These are phyloP conservation scores for Tuber indicum DNA, from an alignment of 495 filamentous ascomycete species.

Conservation along the genomic window DNA sequence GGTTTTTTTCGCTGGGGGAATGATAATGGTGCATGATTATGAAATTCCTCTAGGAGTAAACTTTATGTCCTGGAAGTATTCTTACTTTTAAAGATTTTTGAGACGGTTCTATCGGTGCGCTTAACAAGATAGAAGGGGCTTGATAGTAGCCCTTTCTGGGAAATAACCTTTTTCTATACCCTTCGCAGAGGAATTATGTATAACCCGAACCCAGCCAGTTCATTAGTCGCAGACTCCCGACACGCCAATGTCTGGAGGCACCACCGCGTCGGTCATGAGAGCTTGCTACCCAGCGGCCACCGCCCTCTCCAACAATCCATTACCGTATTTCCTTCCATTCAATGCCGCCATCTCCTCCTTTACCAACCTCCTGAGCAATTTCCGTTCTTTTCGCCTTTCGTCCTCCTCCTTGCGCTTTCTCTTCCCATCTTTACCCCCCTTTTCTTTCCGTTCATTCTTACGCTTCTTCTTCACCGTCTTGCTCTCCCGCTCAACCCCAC, in stretches of 20 bases:
- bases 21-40: background rate
- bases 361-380: constrained; percentile 25
- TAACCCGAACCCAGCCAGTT: background rate
- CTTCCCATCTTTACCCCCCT: constrained; percentile 16
- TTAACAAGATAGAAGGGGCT: background rate
- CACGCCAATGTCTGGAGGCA: background rate
- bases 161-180: background rate
- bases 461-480: constrained; percentile 7
- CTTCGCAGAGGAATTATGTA: background rate
- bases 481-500: constrained; percentile 21
- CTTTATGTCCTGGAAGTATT: background rate
- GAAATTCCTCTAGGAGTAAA: background rate
- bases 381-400: constrained; percentile 25
- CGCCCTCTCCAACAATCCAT: constrained; percentile 2
- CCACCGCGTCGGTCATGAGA: background rate
- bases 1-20: background rate
- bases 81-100: background rate
- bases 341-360: constrained; percentile 30
- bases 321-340: constrained; percentile 5
- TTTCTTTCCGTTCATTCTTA: constrained; percentile 18
- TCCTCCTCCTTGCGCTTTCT: constrained; percentile 13
- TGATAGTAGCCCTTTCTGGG: background rate
- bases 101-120: background rate
- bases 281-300: background rate
- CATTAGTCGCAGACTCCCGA: background rate